Conservation (phyloP, 2,329 filamentous ascomycete genomes). For the Dendrostoma leiphaemia region DNA sequence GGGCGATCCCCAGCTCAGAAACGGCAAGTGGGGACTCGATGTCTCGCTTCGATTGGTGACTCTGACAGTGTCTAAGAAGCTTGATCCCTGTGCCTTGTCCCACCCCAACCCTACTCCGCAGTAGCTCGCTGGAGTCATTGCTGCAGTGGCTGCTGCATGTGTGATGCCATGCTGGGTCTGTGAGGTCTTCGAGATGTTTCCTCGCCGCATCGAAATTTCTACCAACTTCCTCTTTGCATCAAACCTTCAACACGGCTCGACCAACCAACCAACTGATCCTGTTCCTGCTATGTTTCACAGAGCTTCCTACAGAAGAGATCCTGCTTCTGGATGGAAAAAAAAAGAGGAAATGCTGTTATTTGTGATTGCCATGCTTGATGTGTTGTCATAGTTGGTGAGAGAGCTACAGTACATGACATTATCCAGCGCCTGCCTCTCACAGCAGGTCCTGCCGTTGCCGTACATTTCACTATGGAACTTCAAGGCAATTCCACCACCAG, state of each 20-base stretch:
- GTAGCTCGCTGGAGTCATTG: background rate
- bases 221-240: background rate
- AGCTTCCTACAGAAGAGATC: too few relatives aligned
- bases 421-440: too few relatives aligned
- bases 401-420: too few relatives aligned
- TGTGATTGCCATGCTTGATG: too few relatives aligned
- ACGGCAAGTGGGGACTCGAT: background rate
- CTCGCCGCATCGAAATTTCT: background rate
- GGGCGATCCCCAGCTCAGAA: background rate
- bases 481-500: conserved; percentile 4
- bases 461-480: too few relatives aligned
- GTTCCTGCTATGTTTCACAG: background rate
- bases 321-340: too few relatives aligned
- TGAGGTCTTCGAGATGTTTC: background rate
- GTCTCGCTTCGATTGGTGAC: background rate
- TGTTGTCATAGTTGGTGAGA: too few relatives aligned
- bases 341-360: too few relatives aligned
- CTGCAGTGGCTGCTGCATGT: too few relatives aligned
- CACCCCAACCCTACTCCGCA: background rate
- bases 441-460: too few relatives aligned
- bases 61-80: background rate
- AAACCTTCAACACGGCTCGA: background rate
- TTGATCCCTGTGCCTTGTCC: background rate
- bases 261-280: background rate
- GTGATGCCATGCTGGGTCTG: too few relatives aligned